Evolutionary conservation across 2,329 filamentous ascomycete species (phyloP), one percentile per base, ranked within the genome.

Genomic region (Pseudogymnoascus sp.): DNA sequence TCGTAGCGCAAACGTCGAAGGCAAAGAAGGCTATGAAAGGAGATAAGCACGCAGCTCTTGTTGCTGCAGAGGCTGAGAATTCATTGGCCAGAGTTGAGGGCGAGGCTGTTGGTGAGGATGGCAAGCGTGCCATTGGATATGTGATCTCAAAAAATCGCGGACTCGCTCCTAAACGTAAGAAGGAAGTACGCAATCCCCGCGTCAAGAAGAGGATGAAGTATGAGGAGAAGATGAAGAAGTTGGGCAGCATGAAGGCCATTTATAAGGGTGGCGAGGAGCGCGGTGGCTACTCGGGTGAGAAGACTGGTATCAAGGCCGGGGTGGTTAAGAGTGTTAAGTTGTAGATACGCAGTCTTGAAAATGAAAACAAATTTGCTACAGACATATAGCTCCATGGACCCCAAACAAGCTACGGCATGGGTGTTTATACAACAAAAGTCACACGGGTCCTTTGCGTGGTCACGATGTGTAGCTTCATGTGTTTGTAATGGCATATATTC

Each of bases 201-300:
- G 93, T 97, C 67, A 99, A 97, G 88, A 97, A 97, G 88, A 86
- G 91, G 77, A 91, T 91, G 85, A 92, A 91, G 85, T 99, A 86
- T 75, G 92, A 95, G 73, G 89, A 92, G 75, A 97, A 96, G 83
- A 89, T 93, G 84, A 97, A 97, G 90, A 97, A 97, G 82, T 77
- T 97, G 72, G 86, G 85, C 71, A 93, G 89, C 73, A 90, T 92
- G 80, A 91, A 89, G 79, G 84, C 90, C 7, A 81, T 91, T 12
- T 97, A 92, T 79, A 91, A 92, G 76, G 91, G 91, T 68, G 90
- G 91, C 65, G 87, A 95, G 78, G 86, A 90, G 69, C 85, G 84
- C 72, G 89, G 91, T 71, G 89, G 92, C 61, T 99, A 99, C 79
- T 85, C 85, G 67, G 94, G 94, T 78, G 94, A 97, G 76, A 78